These are phyloP conservation scores for Penicillium nordicum DNA, from an alignment of 2,329 filamentous ascomycete genomes.

Conservation along the genomic window DNA sequence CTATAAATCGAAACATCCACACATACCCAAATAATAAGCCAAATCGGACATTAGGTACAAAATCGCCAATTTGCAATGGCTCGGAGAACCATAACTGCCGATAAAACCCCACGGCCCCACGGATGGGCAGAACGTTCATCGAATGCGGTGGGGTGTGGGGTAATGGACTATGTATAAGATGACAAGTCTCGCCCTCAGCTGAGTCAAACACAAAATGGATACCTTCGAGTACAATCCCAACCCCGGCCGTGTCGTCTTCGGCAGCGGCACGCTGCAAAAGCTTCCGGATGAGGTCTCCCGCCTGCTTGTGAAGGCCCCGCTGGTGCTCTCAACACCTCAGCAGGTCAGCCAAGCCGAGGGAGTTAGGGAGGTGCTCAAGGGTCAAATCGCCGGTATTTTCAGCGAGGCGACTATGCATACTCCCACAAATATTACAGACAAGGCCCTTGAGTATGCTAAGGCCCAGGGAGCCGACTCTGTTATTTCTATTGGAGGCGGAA, in stretches of 20 bases:
- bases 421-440: constrained; percentile 55
- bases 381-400: constrained; percentile 52
- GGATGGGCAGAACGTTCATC: constrained; percentile 11
- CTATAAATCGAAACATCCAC: background rate
- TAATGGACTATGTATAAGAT: constrained; percentile 15
- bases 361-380: constrained; percentile 46
- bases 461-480: constrained; percentile 51
- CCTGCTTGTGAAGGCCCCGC: constrained; percentile 49
- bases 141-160: constrained; percentile 16
- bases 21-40: background rate
- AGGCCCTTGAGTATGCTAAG: constrained; percentile 50
- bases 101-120: constrained; percentile 17
- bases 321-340: constrained; percentile 57
- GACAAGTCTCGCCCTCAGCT: constrained; percentile 2
- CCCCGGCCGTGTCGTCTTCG: constrained; percentile 56
- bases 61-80: background rate
- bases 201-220: constrained; percentile 40
- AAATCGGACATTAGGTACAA: background rate
- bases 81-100: constrained; percentile 14
- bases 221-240: constrained; percentile 56
- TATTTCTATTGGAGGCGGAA: constrained; percentile 61
- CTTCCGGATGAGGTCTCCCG: constrained; percentile 44
- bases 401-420: constrained; percentile 62
- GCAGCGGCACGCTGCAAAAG: constrained; percentile 52
- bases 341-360: constrained; percentile 48